Conservation (phyloP, 2,329 filamentous ascomycete genomes). For the Fusarium dlaminii region DNA sequence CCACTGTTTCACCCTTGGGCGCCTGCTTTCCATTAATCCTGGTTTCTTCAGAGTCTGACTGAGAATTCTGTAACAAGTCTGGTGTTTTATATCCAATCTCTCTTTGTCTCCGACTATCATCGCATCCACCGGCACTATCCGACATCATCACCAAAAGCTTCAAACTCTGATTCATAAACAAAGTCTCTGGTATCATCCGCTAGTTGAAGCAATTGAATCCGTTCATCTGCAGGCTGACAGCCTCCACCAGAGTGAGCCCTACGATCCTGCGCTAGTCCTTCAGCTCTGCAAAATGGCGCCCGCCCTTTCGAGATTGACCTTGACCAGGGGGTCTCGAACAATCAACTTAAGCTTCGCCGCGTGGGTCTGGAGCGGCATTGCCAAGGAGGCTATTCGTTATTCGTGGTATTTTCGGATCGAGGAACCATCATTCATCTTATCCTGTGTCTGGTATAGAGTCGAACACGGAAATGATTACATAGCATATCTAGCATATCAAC, state of each 20-base stretch:
- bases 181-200: neutral
- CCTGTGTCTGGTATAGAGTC: neutral
- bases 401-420: constrained; percentile 23
- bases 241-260: constrained; percentile 10
- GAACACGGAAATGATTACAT: neutral
- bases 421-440: neutral
- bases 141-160: neutral
- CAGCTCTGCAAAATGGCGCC: constrained; percentile 21
- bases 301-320: constrained; percentile 26
- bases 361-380: constrained; percentile 32
- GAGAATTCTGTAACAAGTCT: constrained; percentile 30
- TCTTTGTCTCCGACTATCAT: neutral
- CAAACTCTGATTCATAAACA: constrained; percentile 3
- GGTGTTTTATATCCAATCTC: constrained; percentile 21
- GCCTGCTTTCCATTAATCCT: constrained; percentile 16
- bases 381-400: constrained; percentile 26
- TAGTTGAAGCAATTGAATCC: neutral
- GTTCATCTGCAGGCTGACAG: constrained; percentile 17
- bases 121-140: neutral
- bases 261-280: constrained; percentile 13
- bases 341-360: constrained; percentile 42
- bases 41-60: constrained; percentile 8
- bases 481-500: neutral
- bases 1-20: constrained; percentile 32
- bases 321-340: constrained; percentile 36